Evolutionary conservation across 2,329 filamentous ascomycete genomes (phyloP), one percentile per base, ranked within the genome.

Genomic region (Neofusicoccum parvum): DNA sequence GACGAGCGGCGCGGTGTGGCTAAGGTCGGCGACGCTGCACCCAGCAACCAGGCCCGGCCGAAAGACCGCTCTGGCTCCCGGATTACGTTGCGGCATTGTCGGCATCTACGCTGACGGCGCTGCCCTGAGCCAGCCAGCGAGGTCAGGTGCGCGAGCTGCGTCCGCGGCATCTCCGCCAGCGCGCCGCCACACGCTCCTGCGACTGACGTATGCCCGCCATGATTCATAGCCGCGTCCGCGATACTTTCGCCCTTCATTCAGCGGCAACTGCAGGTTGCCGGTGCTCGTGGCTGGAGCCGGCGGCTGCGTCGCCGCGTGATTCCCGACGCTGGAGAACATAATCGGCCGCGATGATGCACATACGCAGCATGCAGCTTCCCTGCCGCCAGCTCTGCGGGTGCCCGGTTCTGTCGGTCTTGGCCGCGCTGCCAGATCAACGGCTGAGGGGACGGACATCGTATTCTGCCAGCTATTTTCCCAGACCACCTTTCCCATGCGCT

Each of bases 321-420:
- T 10, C 20, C 32, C 41, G 27, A 32, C 43, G 43, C 43, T 60
- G 56, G 43, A 10, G 41, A 46, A 23, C 54, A 46, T 27, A 36
- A 23, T 17, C 32, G 43, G 43, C 56, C 41, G 32, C 56, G 43
- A 60, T 60, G 56, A 60, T 60, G 56, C 56, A 48, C 56, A 60
- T 60, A 60, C 32, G 32, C 23, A 27, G 32, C 36, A 34, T 60
- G 56, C 56, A 60, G 56, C 56, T 60, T 60, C 56, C 56, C 56
- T 60, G 56, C 48, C 43, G 43, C 56, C 41, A 48, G 56, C 56
- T 48, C 56, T 60, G 56, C 56, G 56, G 56, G 27, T 45, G 56
- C 56, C 56, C 56, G 56, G 32, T 60, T 60, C 32, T 46, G 56
- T 46, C 56, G 56, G 56, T 27, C 56, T 60, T 60, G 56, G 56